Evolutionary conservation across 2,329 filamentous ascomycete genomes (phyloP), one percentile per base, ranked within the genome.

Genomic region (Fusarium concolor): DNA sequence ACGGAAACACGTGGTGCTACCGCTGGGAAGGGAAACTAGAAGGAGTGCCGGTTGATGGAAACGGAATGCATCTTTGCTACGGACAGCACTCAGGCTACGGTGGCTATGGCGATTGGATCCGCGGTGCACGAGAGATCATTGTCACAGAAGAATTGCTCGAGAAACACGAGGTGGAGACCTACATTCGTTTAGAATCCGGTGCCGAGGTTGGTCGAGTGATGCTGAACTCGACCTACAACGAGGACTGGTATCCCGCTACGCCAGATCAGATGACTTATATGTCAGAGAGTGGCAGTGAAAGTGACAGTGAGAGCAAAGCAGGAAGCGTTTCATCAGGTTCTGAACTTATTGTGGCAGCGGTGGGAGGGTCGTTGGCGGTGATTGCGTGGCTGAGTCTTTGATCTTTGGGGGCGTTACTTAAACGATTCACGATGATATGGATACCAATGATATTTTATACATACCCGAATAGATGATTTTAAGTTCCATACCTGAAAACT

Each of bases 51-150:
- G 70, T 80, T 8, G 56, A 69, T 0, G 84, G 83, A 1, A 83
- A 81, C 56, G 83, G 82, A 3, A 71, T 82, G n/a, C 79, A 82
- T 44, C 68, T 86, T 11, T 86, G 84, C 68, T 91, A 90, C 71
- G 88, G 88, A 7, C 86, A 90, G 67, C 89, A 90, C 68, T 85
- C 87, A 0, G 90, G 90, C 0, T 92, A 92, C 56, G 90, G 90
- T 1, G 90, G 90, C 0, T 92, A 92, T 68, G 88, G 89, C 0
- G 81, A 82, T 44, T 91, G 86, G 86, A 84, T 85, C 11, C 84
- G 90, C 0, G 90, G 90, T 2, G 83, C 84, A 6, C 80, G 88
- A 2, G 85, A 90, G 68, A 77, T 91, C 14, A 68, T 81, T 3
- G 67, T 90, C 2, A 77, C 81, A 3, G 79, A 85, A 39, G 73